Base-by-base conservation (phyloP, 768 basidiomycete species). In the Leccinum variicolor region DNA sequence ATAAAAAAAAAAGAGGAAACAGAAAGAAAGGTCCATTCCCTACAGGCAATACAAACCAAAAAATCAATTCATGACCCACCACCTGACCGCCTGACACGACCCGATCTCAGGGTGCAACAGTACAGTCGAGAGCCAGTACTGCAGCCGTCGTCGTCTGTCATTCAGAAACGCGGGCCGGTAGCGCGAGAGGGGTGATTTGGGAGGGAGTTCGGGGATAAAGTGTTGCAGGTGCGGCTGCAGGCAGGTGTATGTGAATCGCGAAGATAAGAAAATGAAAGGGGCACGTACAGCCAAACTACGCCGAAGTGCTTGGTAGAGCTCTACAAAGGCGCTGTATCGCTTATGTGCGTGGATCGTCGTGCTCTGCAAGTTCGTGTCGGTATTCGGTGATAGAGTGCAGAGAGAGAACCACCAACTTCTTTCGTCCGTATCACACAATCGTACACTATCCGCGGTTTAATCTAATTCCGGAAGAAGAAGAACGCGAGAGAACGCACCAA, bases 71-170 rank as follows among this genome's bases (percentile, higher is more conserved):
- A 83, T 82, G 34, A 89, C 80, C 88, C 88, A 90, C 45, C 73
- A 66, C 57, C 82, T 71, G 11, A 87, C 86, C 2, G 78, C 81
- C 53, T 83, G 78, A 47, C 79, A 81, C 0, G 81, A 82, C 2
- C 88, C 88, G 7, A 89, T 74, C 51, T 90, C 87, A 4, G 88
- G 88, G 62, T 90, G 87, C 1, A 90, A 73, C 0, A 90, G 66
- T 2, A 89, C 78, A 0, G 80, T 70, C 0, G 82, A 79, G 3
- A 90, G 82, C 85, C 86, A 90, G 56, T 82, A 80, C 66, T 89
- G 81, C 3, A 89, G 75, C 13, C 77, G 76, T 34, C 81, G 77
- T 8, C 86, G 76, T 11, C 88, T 77, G 13, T 77, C 77, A 50
- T 89, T 86, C 3, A 90, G 80, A 70, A 90, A 90, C 0, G 80